Base-by-base conservation (phyloP, 1,284 basidiomycete species). In the Cerrena zonata region DNA sequence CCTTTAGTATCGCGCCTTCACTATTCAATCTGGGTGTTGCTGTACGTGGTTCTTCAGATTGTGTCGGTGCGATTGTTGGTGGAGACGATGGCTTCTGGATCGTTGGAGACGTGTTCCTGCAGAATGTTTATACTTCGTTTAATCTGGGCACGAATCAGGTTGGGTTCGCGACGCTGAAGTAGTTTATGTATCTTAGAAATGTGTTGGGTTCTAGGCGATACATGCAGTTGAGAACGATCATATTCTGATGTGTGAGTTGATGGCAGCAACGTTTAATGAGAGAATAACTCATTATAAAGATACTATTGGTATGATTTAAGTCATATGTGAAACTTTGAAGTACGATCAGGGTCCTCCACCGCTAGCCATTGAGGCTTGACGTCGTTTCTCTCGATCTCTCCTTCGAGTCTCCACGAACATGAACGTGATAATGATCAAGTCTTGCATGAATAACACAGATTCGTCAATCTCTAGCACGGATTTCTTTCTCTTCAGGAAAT, bases 1-100 rank as follows among this genome's bases (percentile, higher is more conserved):
- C 61, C 1, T 77, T 77, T 61, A 45, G 60, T 2, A 65, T 78
- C 44, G 64, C 69, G 2, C 40, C 65, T 0, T 57, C 13, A 19
- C 53, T 57, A 38, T 63, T 68, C 56, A 66, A 58, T 50, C 53
- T 66, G 7, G 64, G 65, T 2, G 39, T 52, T 21, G 55, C 53
- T 1, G 43, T 22, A 15, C 12, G 10, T 15, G 42, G 47, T 22
- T 58, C 56, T 1, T 53, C 47, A 25, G 19, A 58, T 7, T 65
- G 64, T 25, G 54, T 61, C 23, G 63, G 57, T 52, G 47, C 55
- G 10, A 43, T 58, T 38, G 34, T 37, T 5, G 43, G 40, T n/a
- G 19, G 38, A 21, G 51, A 55, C 48, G 42, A 56, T 19, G 52
- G 54, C 19, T 58, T 65, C 49, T 68, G 62, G 63, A 51, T 68